Evolutionary conservation across 169 alveolate species (phyloP).

Genomic region (Plasmodium gaboni): DNA sequence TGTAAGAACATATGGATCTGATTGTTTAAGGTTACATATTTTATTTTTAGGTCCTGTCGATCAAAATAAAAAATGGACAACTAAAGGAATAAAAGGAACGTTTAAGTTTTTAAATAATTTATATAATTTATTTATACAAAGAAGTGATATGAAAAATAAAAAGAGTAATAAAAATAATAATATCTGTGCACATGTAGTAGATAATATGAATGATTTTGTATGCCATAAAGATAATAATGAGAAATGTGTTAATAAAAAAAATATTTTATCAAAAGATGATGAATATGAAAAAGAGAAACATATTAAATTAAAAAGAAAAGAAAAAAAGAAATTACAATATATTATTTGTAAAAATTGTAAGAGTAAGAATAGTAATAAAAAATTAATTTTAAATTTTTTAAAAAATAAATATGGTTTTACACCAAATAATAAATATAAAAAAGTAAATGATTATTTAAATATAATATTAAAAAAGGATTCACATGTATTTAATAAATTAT

Average conservation of each 20-base stretch:
- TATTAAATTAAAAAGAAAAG: background rate
- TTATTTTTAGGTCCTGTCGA: slow-evolving; percentile 92
- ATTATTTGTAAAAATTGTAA: slow-evolving; percentile 39
- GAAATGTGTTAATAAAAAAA: background rate
- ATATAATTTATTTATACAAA: slow-evolving; percentile 57
- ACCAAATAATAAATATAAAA: background rate
- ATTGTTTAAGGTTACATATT: slow-evolving; percentile 88
- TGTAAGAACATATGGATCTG: slow-evolving; percentile 87
- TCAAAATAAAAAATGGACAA: slow-evolving; percentile 85
- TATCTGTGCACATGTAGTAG: background rate
- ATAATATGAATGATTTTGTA: background rate
- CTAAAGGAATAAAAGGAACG: slow-evolving; percentile 81
- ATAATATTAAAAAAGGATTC: slow-evolving; percentile 1
- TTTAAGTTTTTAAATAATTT: slow-evolving; percentile 73
- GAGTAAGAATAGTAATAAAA: slow-evolving; percentile 13
- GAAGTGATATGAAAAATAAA: background rate
- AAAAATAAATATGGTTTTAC: background rate
- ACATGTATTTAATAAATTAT: slow-evolving; percentile 15
- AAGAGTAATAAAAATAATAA: background rate
- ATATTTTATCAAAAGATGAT: background rate
- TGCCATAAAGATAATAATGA: background rate
- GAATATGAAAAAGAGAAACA: background rate
- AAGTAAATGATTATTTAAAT: slow-evolving; percentile 27
- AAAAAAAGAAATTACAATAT: background rate
- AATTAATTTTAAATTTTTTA: slow-evolving; percentile 17